Base-by-base conservation (phyloP, 2,329 filamentous ascomycete species). In the Triangularia verruculosa region DNA sequence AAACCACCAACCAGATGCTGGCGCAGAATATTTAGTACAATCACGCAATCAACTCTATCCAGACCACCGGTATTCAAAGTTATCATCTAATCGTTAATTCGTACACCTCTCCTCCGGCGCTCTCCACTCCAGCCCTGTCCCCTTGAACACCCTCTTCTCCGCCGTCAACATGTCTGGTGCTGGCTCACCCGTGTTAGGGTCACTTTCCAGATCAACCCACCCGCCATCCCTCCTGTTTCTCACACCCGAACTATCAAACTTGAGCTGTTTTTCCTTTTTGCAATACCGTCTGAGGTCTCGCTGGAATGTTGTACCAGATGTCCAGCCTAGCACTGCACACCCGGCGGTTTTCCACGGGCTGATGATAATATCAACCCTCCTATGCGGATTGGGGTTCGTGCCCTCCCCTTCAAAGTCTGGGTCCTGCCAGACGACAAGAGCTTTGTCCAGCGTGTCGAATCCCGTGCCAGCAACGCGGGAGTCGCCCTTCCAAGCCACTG, bases 171-270 rank as follows among this genome's bases (percentile, higher is more conserved):
- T 86, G 55, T 88, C 81, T 69, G 83, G 83, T 9, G 87, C 86
- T 67, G 72, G 73, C 67, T 83, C 77, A 1, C 77, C 76, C 22
- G 73, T 71, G 0, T 72, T 72, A 47, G 39, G n/a, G 61, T 72
- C 82, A 72, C 79, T 89, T 83, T 88, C 85, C 7, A 95, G 71
- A 74, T 95, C 88, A n/a, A 94, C 84, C 79, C 88, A 88, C 2
- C 78, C 76, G 1, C 91, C 91, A 61, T 87, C 86, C 8, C 72
- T 75, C 8, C 88, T 81, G 70, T 86, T 87, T 53, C 93, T 83
- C 11, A 97, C 85, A 0, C 95, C 95, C 71, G 91, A 96, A 67
- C 90, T 95, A 73, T 97, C 93, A 73, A 98, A 98, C 74, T 95
- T 96, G 82, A 92, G 89, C 0, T 81, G 81, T 70, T 85, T 88